phyloP scores from a whole-genome alignment of 257 asterid genomes.

The Anisodus acutangulus region DNA sequence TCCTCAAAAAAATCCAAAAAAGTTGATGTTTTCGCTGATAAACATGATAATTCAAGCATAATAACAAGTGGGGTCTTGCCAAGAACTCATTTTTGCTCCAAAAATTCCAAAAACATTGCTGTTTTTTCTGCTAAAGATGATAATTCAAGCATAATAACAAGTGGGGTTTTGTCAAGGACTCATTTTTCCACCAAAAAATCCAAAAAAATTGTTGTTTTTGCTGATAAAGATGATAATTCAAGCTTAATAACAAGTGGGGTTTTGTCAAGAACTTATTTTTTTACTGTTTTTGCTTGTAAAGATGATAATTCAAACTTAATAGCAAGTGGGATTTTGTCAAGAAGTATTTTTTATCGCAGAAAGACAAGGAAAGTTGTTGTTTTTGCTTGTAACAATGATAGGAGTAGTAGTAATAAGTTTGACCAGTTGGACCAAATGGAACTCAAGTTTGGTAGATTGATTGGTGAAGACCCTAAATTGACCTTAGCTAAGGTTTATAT shows the following conservation, averaged over 20 bases:
- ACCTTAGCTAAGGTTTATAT: conserved; percentile 81
- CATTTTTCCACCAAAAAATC: conserved; percentile 41
- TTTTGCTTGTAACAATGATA: conserved; percentile 70
- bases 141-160: too few relatives aligned
- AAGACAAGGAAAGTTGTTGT: conserved; percentile 56
- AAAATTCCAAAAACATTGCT: conserved; percentile 49
- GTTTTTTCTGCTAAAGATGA: too few relatives aligned
- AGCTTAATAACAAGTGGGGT: too few relatives aligned
- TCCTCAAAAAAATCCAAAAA: conserved; percentile 55
- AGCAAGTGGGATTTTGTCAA: conserved; percentile 3
- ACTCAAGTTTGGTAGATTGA: conserved; percentile 85
- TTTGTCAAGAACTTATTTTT: too few relatives aligned
- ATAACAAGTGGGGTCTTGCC: neutral
- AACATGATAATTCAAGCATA: conserved; percentile 45
- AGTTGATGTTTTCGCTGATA: conserved; percentile 55
- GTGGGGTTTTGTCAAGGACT: too few relatives aligned
- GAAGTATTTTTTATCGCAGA: conserved; percentile 42
- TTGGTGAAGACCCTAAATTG: conserved; percentile 96
- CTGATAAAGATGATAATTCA: too few relatives aligned
- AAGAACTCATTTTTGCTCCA: conserved; percentile 21
- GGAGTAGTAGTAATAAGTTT: conserved; percentile 42
- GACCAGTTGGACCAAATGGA: conserved; percentile 91
- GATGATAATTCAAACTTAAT: too few relatives aligned
- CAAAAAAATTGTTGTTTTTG: conserved; percentile 33
- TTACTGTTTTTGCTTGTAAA: too few relatives aligned